These are phyloP conservation scores for Cladophialophora exuberans DNA, from an alignment of 2,329 filamentous ascomycete genomes.

Conservation along the genomic window DNA sequence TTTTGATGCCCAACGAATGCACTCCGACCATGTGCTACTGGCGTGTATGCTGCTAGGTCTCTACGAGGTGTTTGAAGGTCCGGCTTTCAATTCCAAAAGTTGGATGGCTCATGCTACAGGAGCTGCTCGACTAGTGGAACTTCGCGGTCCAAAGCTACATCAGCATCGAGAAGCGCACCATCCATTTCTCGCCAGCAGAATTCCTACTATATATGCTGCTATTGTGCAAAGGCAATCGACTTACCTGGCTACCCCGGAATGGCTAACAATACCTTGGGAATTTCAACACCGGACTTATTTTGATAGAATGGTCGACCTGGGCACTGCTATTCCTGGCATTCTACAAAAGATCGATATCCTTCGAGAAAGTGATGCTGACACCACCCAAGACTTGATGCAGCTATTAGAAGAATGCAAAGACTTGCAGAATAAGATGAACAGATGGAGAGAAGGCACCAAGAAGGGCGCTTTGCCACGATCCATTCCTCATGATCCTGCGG, in stretches of 20 bases:
- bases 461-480: constrained; percentile 17
- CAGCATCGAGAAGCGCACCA: constrained; percentile 26
- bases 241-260: constrained; percentile 37
- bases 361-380: constrained; percentile 15
- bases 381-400: constrained; percentile 6
- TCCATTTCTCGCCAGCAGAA: constrained; percentile 27
- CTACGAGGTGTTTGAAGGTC: constrained; percentile 37
- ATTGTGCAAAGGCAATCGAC: constrained; percentile 35
- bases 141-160: constrained; percentile 27
- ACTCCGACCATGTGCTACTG: constrained; percentile 42
- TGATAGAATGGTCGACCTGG: constrained; percentile 40
- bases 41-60: constrained; percentile 42
- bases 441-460: constrained; percentile 29
- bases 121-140: constrained; percentile 29
- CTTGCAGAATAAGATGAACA: constrained; percentile 21
- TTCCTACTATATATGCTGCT: constrained; percentile 29
- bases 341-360: constrained; percentile 37
- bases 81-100: constrained; percentile 25
- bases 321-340: constrained; percentile 38
- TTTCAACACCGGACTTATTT: constrained; percentile 38
- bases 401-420: constrained; percentile 19
- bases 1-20: constrained; percentile 37
- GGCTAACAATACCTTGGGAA: constrained; percentile 43
- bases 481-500: constrained; percentile 21
- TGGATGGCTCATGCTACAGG: constrained; percentile 32